These are phyloP conservation scores for Nemania serpens DNA, from an alignment of 2,329 filamentous ascomycete genomes.

Conservation along the genomic window DNA sequence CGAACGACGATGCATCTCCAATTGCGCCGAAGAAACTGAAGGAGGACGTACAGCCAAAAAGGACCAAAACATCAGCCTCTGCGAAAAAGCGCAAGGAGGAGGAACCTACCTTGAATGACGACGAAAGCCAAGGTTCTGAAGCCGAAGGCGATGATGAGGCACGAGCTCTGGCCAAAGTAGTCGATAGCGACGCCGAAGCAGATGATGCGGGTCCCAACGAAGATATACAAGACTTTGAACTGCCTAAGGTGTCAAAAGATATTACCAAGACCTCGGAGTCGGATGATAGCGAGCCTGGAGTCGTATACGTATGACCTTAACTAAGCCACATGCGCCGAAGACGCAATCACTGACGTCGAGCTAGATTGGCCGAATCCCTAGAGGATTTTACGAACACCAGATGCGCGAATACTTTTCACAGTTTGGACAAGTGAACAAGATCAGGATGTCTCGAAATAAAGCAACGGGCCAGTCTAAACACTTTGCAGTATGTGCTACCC, in stretches of 20 bases:
- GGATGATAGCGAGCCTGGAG: slow-evolving; percentile 62
- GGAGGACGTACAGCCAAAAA: slow-evolving; percentile 30
- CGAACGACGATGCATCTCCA: slow-evolving; percentile 52
- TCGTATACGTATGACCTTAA: slow-evolving; percentile 71
- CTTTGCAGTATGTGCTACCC: slow-evolving; percentile 60
- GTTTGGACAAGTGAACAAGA: slow-evolving; percentile 77
- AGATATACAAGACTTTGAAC: slow-evolving; percentile 55
- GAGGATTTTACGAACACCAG: slow-evolving; percentile 94
- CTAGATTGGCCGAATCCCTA: slow-evolving; percentile 89
- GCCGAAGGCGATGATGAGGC: slow-evolving; percentile 46
- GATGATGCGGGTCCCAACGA: slow-evolving; percentile 46
- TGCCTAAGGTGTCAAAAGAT: slow-evolving; percentile 54
- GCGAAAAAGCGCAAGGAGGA: slow-evolving; percentile 37
- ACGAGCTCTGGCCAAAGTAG: slow-evolving; percentile 51
- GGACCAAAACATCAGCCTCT: slow-evolving; percentile 32
- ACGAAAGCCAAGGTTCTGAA: slow-evolving; percentile 40
- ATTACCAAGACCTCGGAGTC: slow-evolving; percentile 48
- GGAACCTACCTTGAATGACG: slow-evolving; percentile 37
- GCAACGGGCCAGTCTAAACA: slow-evolving; percentile 91
- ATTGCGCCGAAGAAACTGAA: slow-evolving; percentile 32
- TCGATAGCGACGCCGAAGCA: slow-evolving; percentile 51
- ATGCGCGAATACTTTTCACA: slow-evolving; percentile 94
- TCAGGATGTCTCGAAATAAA: slow-evolving; percentile 83
- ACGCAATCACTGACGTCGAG: slow-evolving; percentile 40
- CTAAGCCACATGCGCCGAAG: background rate